phyloP scores from a whole-genome alignment of 306 rosid species.

The Glycine tomentella region DNA sequence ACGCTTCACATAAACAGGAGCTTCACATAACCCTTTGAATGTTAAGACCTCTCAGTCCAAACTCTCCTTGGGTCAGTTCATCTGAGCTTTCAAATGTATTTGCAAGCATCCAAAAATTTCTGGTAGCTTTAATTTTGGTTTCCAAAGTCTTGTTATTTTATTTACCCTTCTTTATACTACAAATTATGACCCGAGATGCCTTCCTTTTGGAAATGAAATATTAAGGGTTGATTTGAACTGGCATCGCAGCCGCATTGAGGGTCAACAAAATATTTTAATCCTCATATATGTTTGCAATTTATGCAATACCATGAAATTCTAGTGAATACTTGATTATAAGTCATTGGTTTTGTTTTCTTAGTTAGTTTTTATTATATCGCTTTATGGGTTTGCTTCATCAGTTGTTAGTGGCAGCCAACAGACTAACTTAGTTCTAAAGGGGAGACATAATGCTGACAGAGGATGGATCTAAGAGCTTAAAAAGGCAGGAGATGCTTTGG shows the following conservation, averaged over 20 bases:
- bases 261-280: background rate
- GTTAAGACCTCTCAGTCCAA: constrained; percentile 10
- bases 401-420: constrained; percentile 72
- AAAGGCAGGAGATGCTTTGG: constrained; percentile 80
- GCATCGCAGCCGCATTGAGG: constrained; percentile 16
- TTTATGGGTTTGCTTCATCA: constrained; percentile 50
- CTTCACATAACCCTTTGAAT: background rate
- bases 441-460: constrained; percentile 87
- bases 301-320: constrained; percentile 21
- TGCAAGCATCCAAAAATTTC: background rate
- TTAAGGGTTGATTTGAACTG: constrained; percentile 19
- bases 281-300: constrained; percentile 12
- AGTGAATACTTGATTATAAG: constrained; percentile 31
- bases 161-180: background rate
- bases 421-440: constrained; percentile 77
- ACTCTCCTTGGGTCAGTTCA: background rate
- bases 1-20: too few species aligned
- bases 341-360: constrained; percentile 14
- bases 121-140: constrained; percentile 21
- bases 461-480: constrained; percentile 91
- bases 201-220: constrained; percentile 33
- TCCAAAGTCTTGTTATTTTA: constrained; percentile 35
- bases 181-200: constrained; percentile 9
- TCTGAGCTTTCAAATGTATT: constrained; percentile 21
- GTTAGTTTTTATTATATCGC: constrained; percentile 30